Percentiles rank a stretch among this genome's conserved stretches.
Conservation (phyloP, 331 rosid genomes). For the Malus hybrid region DNA sequence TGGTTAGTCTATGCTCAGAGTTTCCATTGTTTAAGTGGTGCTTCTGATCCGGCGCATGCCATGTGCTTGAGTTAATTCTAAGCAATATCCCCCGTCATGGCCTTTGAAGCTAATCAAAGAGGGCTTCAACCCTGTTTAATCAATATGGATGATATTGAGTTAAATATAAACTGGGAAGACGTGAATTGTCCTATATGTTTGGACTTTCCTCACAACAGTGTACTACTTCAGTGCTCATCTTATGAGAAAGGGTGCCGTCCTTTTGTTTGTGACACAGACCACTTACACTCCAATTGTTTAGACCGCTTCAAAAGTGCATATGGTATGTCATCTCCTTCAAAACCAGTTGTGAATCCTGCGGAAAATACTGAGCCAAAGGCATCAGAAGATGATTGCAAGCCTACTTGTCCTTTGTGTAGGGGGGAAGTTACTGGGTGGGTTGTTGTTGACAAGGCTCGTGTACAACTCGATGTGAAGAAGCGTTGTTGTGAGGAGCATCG, state of each 20-base stretch:
- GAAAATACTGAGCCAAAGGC: slow-evolving; percentile 30
- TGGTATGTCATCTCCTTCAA: slow-evolving; percentile 41
- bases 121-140: slow-evolving; percentile 9
- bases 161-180: slow-evolving; percentile 59
- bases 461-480: slow-evolving; percentile 64
- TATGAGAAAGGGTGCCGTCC: slow-evolving; percentile 79
- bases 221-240: slow-evolving; percentile 85
- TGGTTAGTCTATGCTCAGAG: slow-evolving; percentile 7
- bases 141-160: slow-evolving; percentile 41
- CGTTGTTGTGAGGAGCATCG: slow-evolving; percentile 74
- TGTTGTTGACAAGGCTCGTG: slow-evolving; percentile 60
- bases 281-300: slow-evolving; percentile 84
- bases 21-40: neutral
- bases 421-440: slow-evolving; percentile 90
- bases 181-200: slow-evolving; percentile 82
- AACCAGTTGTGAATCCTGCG: slow-evolving; percentile 24
- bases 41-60: slow-evolving; percentile 11
- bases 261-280: slow-evolving; percentile 84
- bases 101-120: slow-evolving; percentile 15
- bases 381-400: slow-evolving; percentile 39
- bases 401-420: slow-evolving; percentile 86
- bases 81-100: slow-evolving; percentile 14
- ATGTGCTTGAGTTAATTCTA: slow-evolving; percentile 14
- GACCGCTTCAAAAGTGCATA: slow-evolving; percentile 78
- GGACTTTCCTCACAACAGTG: slow-evolving; percentile 88